A percentile compares a stretch with the other conserved stretches of the same genome.
Evolutionary conservation across 2,329 filamentous ascomycete species (phyloP).

Genomic region (Blastomyces percursus): DNA sequence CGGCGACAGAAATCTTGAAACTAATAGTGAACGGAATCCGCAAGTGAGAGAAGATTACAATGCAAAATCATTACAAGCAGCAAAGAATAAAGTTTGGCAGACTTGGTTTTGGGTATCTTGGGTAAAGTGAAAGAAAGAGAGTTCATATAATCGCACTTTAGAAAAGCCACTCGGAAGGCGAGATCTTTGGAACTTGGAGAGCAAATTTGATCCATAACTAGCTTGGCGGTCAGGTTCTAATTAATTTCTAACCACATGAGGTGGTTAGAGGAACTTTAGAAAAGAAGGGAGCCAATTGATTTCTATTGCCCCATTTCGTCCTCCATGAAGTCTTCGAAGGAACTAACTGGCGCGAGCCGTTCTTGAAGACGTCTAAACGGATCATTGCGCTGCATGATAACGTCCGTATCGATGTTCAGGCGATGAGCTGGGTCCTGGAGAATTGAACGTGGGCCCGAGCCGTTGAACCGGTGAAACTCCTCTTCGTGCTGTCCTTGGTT

Average conservation of each 20-base stretch:
- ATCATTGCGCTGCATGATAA: slow-evolving; percentile 12
- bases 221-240: background rate
- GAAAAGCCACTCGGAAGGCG: background rate
- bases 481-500: background rate
- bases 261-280: background rate
- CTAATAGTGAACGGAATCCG: background rate
- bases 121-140: background rate
- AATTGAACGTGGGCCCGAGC: slow-evolving; percentile 7
- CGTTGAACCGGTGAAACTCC: slow-evolving; percentile 10
- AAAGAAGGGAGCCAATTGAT: background rate
- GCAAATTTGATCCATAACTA: background rate
- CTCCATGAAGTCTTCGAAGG: slow-evolving; percentile 12
- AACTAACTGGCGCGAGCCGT: background rate
- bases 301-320: background rate
- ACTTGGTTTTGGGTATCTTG: background rate
- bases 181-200: background rate
- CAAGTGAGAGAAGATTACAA: background rate
- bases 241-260: background rate
- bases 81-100: background rate
- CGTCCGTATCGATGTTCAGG: slow-evolving; percentile 10
- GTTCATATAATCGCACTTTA: background rate
- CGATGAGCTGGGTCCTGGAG: slow-evolving; percentile 10
- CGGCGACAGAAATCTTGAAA: background rate
- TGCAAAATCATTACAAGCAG: background rate
- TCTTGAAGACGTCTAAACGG: slow-evolving; percentile 8